phyloP scores from a whole-genome alignment of 2,329 filamentous ascomycete species.

The Aspergillus tubingensis region DNA sequence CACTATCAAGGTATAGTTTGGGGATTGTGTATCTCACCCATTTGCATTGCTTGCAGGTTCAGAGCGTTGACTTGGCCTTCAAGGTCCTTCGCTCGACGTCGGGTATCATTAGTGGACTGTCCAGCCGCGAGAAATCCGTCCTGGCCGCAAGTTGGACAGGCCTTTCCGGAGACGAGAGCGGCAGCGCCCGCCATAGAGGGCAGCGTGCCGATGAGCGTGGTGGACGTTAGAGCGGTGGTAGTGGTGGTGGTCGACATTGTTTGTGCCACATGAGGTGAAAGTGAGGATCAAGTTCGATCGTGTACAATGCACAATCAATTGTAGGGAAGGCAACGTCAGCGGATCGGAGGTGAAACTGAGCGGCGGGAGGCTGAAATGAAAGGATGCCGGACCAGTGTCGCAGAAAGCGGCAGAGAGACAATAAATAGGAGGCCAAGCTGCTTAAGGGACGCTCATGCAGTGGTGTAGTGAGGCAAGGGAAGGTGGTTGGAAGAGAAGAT shows the following conservation, averaged over 20 bases:
- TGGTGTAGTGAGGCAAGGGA: neutral
- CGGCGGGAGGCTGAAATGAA: constrained; percentile 15
- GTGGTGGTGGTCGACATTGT: constrained; percentile 30
- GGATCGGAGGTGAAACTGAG: neutral
- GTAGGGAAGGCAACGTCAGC: constrained; percentile 3
- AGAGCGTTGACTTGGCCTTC: constrained; percentile 57
- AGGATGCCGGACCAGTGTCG: constrained; percentile 12
- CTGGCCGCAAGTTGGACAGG: constrained; percentile 45
- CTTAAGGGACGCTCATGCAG: neutral
- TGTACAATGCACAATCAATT: neutral
- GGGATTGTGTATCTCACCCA: constrained; percentile 44
- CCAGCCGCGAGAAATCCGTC: constrained; percentile 28
- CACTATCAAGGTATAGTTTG: no score
- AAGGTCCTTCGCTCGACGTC: constrained; percentile 52
- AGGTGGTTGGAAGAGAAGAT: neutral
- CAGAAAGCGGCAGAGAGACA: constrained; percentile 5
- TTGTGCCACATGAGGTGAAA: constrained; percentile 12
- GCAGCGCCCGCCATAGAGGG: constrained; percentile 32
- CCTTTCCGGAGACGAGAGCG: constrained; percentile 24
- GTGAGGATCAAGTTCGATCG: neutral
- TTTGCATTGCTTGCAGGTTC: constrained; percentile 54
- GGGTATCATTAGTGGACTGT: constrained; percentile 33
- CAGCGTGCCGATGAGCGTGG: constrained; percentile 34
- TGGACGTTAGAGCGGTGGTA: constrained; percentile 28
- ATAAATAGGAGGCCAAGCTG: neutral